phyloP scores from a whole-genome alignment of 2,329 filamentous ascomycete genomes.

The Xylariaceae sp. region DNA sequence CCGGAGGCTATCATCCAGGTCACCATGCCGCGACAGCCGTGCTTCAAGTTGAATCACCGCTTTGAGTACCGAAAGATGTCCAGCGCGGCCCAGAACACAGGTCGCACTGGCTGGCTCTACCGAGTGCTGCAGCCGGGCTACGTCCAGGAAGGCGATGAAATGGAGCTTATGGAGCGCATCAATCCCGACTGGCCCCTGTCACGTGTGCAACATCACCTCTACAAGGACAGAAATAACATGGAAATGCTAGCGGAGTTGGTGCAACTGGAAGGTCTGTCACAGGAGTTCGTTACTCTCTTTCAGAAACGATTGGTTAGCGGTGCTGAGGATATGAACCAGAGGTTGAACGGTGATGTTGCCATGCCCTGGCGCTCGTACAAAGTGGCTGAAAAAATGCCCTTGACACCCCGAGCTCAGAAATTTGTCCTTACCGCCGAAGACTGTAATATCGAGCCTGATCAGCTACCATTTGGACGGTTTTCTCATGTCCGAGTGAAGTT shows the following conservation, averaged over 20 bases:
- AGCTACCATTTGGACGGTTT: conserved; percentile 34
- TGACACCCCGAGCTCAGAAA: conserved; percentile 46
- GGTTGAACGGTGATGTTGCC: conserved; percentile 20
- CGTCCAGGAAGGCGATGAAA: conserved; percentile 50
- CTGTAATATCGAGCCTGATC: conserved; percentile 26
- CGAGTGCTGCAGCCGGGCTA: conserved; percentile 52
- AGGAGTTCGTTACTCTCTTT: conserved; percentile 43
- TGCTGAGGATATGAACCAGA: conserved; percentile 25
- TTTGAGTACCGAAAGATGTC: conserved; percentile 61
- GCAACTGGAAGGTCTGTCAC: conserved; percentile 43
- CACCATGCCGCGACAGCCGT: conserved; percentile 58
- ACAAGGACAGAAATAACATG: conserved; percentile 46
- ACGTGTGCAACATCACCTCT: conserved; percentile 56
- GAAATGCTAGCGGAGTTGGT: conserved; percentile 47
- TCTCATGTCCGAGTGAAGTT: conserved; percentile 55
- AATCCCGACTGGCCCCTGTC: conserved; percentile 58
- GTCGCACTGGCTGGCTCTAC: conserved; percentile 62
- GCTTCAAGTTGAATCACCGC: conserved; percentile 65
- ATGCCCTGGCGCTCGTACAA: conserved; percentile 40
- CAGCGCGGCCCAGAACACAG: conserved; percentile 47
- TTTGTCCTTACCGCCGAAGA: conserved; percentile 46
- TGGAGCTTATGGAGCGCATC: conserved; percentile 49
- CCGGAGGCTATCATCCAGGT: conserved; percentile 48
- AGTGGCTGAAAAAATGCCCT: conserved; percentile 43
- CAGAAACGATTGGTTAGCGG: conserved; percentile 44